Base-by-base conservation (phyloP, 2,329 filamentous ascomycete species). In the Exophiala dermatitidis region DNA sequence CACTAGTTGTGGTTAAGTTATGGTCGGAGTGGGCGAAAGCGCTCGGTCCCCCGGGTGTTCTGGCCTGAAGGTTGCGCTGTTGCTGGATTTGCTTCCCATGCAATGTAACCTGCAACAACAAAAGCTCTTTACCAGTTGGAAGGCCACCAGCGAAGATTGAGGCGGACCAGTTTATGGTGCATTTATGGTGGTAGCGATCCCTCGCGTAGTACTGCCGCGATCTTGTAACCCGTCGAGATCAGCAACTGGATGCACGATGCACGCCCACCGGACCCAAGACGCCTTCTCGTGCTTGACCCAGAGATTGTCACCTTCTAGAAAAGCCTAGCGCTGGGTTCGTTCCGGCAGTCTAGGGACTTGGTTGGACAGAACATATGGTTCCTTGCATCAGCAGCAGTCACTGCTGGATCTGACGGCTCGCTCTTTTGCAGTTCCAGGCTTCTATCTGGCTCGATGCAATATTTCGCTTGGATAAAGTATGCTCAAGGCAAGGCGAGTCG, bases 231-330 rank as follows among this genome's bases (percentile, higher is more conserved):
- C 19, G 19, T 19, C 19, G 19, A 19, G 19, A 34, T 34, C 10
- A 6, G 33, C 5, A 34, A 10, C 33, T 34, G 33, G 33, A 6
- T 34, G 33, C 33, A 34, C 19, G 19, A 19, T 19, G 19, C 19
- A 19, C 19, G 19, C 19, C 19, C 19, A 19, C 19, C 19, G 19
- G 19, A 19, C 19, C 19, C 19, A 19, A 19, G 19, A 38, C 36
- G 9, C 36, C 19, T 12, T 5, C 10, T 5, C 6, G 7, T 41
- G 5, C 6, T 6, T 41, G 38, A 4, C 38, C 28, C 10, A 26
- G 12, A 41, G 38, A 26, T 41, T 54, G 48, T 52, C 49, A 53
- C 54, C 57, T 59, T 59, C 57, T 59, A 57, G 57, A 59, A 59
- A 51, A 52, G 51, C 50, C 45, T 44, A 43, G 47, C 10, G 44